These are phyloP conservation scores for Wickerhamomyces sp. DNA, from an alignment of 1,139 yeast species.

Conservation along the genomic window DNA sequence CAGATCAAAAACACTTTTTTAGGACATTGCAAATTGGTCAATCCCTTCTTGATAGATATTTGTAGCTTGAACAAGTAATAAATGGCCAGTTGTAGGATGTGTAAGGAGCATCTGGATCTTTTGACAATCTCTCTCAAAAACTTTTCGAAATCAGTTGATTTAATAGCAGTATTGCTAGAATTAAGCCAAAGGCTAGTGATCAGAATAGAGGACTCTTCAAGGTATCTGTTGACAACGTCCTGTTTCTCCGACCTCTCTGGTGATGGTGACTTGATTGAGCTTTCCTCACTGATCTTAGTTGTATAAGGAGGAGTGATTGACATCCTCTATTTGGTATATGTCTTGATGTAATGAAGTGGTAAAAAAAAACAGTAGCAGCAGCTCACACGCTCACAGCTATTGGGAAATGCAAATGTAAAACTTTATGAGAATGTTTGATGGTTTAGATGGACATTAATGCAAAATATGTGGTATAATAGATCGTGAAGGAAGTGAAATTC, in stretches of 20 bases:
- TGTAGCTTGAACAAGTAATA: constrained; percentile 53
- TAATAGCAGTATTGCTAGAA: constrained; percentile 1
- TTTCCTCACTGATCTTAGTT: neutral
- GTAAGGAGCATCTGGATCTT: constrained; percentile 63
- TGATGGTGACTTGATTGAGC: neutral
- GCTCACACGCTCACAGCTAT: too few relatives aligned
- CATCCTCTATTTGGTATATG: neutral
- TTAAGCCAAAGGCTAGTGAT: constrained; percentile 16
- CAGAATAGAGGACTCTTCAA: constrained; percentile 11
- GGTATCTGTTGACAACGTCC: constrained; percentile 8
- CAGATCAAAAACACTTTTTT: constrained; percentile 63
- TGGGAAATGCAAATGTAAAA: too few relatives aligned
- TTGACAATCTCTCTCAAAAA: constrained; percentile 63
- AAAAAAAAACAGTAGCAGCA: too few relatives aligned
- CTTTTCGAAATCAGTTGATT: constrained; percentile 8
- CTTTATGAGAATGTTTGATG: too few relatives aligned
- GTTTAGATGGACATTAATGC: too few relatives aligned
- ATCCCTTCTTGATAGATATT: constrained; percentile 16
- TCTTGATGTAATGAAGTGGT: too few relatives aligned
- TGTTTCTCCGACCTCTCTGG: constrained; percentile 1
- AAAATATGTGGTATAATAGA: too few relatives aligned
- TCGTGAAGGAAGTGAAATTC: too few relatives aligned
- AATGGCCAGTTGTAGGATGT: constrained; percentile 61
- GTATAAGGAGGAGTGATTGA: constrained; percentile 1
- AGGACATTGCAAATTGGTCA: constrained; percentile 38